Conservation (phyloP, 148 eudicot genomes). For the Camellia granthamiana region DNA sequence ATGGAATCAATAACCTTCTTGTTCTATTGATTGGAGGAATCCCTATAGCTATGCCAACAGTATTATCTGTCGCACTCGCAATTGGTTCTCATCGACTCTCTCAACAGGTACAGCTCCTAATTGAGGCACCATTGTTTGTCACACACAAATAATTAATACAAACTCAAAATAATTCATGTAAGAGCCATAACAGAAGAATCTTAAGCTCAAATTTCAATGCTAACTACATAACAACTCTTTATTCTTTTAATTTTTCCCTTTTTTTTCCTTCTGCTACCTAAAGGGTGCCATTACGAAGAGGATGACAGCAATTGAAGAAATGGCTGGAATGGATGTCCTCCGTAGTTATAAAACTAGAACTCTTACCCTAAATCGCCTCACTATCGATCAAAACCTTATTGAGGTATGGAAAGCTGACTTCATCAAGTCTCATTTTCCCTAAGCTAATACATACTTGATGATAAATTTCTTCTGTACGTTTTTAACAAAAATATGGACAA, state of each 20-base stretch:
- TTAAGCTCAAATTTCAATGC: not conserved
- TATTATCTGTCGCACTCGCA: conserved; percentile 72
- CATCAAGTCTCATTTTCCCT: not conserved
- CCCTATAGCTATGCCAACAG: conserved; percentile 90
- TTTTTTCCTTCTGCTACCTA: not conserved
- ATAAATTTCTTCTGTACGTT: too few relatives aligned
- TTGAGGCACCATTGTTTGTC: not conserved
- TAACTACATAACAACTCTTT: not conserved
- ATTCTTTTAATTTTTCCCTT: not conserved
- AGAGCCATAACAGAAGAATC: not conserved
- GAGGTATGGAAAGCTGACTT: conserved; percentile 41
- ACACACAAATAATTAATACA: not conserved
- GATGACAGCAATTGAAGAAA: conserved; percentile 87
- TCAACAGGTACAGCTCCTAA: conserved; percentile 47
- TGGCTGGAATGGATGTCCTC: conserved; percentile 88
- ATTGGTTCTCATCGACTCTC: conserved; percentile 77
- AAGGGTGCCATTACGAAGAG: conserved; percentile 83
- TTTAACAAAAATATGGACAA: too few relatives aligned
- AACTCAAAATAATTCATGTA: not conserved
- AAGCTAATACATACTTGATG: not conserved
- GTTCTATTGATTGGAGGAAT: conserved; percentile 80
- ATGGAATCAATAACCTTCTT: conserved; percentile 75
- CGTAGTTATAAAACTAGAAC: conserved; percentile 86
- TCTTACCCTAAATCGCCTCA: conserved; percentile 61
- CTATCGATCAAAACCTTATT: conserved; percentile 64